Evolutionary conservation across 2,329 filamentous ascomycete species (phyloP).

Genomic region (Bisporella sp.): DNA sequence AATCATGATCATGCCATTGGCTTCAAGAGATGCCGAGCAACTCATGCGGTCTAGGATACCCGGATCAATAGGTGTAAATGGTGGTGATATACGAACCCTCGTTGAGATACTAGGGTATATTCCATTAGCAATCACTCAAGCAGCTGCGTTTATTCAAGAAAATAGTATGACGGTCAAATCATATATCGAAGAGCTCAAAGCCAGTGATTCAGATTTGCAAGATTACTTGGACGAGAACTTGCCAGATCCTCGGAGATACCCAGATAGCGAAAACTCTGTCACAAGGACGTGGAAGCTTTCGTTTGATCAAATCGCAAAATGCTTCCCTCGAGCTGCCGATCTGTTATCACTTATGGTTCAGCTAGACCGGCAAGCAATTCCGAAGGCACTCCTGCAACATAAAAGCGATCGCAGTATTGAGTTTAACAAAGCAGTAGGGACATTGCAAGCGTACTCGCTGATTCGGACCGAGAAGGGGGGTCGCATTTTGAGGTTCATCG

Average conservation of each 20-base stretch:
- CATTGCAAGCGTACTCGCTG: slow-evolving; percentile 31
- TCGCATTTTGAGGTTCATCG: slow-evolving; percentile 2
- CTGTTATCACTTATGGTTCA: slow-evolving; percentile 14
- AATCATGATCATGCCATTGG: slow-evolving; percentile 5
- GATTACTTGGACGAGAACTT: slow-evolving; percentile 5
- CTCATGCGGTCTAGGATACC: slow-evolving; percentile 12
- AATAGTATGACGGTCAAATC: slow-evolving; percentile 1
- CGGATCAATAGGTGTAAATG: neutral
- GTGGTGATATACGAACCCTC: neutral
- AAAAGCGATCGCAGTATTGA: slow-evolving; percentile 4
- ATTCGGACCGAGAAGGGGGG: slow-evolving; percentile 16
- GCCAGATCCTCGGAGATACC: slow-evolving; percentile 26
- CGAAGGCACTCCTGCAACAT: slow-evolving; percentile 6
- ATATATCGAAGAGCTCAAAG: slow-evolving; percentile 2
- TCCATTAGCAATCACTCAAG: slow-evolving; percentile 19
- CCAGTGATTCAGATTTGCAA: slow-evolving; percentile 2
- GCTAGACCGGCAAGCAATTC: slow-evolving; percentile 16
- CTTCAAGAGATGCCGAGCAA: slow-evolving; percentile 2
- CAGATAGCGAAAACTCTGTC: slow-evolving; percentile 27
- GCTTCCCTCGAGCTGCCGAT: slow-evolving; percentile 11
- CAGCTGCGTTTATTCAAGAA: slow-evolving; percentile 11
- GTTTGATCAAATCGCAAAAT: slow-evolving; percentile 27
- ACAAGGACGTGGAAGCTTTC: slow-evolving; percentile 30
- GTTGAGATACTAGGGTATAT: slow-evolving; percentile 14
- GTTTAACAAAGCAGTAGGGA: slow-evolving; percentile 29